A percentile compares a stretch with the other conserved stretches of the same genome.
These are phyloP conservation scores for Kuraishia borneana DNA, from an alignment of 805 yeast genomes.

Conservation along the genomic window DNA sequence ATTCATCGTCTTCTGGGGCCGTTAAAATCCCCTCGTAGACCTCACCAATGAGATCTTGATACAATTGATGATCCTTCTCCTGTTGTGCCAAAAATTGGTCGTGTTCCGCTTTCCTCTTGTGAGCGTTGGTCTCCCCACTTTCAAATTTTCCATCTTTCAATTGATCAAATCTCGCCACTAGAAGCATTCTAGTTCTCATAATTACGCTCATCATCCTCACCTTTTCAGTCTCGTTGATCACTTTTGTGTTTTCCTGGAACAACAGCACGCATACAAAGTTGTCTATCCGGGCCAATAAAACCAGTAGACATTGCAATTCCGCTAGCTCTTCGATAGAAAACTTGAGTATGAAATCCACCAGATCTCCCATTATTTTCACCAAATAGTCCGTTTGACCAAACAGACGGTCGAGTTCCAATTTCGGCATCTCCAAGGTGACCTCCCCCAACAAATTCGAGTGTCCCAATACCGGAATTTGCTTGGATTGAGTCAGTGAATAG, in stretches of 20 bases:
- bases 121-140: not conserved
- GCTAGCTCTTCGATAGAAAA: conserved; percentile 11
- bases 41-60: conserved; percentile 20
- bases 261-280: conserved; percentile 17
- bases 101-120: not conserved
- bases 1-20: conserved; percentile 10
- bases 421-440: conserved; percentile 1
- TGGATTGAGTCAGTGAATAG: conserved; percentile 37
- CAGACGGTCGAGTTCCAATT: conserved; percentile 7
- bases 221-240: conserved; percentile 20
- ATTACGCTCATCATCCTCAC: conserved; percentile 20
- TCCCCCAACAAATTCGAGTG: conserved; percentile 10
- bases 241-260: conserved; percentile 10
- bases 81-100: not conserved
- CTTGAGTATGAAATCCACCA: conserved; percentile 47
- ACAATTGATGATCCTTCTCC: conserved; percentile 4
- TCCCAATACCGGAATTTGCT: conserved; percentile 15
- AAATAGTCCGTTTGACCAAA: conserved; percentile 58
- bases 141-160: conserved; percentile 8
- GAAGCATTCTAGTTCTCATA: conserved; percentile 16
- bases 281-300: conserved; percentile 16
- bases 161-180: conserved; percentile 17
- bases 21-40: conserved; percentile 20
- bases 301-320: conserved; percentile 12
- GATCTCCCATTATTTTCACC: conserved; percentile 53